A percentile compares a stretch with the other conserved stretches of the same genome.
Evolutionary conservation across 345 rosid genomes (phyloP).

Genomic region (Corymbia maculata): DNA sequence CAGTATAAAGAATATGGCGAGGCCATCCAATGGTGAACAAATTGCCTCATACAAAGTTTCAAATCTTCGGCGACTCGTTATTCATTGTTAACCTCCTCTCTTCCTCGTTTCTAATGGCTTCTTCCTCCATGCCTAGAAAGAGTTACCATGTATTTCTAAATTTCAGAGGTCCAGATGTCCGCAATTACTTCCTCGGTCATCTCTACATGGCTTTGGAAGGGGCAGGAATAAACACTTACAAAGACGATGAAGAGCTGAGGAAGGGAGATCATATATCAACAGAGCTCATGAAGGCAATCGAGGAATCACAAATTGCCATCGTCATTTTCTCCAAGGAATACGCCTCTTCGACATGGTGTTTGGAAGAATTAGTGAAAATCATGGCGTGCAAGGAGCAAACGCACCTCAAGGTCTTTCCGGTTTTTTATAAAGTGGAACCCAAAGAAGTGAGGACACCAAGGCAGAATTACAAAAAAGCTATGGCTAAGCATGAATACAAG

Average conservation of each 20-base stretch:
- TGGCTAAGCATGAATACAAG: not conserved
- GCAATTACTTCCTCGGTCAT: not conserved
- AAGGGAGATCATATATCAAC: not conserved
- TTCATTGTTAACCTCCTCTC: too few relatives aligned
- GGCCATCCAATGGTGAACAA: too few relatives aligned
- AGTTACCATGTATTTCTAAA: not conserved
- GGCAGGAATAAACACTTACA: not conserved
- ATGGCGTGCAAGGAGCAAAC: not conserved
- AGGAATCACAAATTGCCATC: not conserved
- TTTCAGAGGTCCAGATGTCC: not conserved
- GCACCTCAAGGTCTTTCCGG: not conserved
- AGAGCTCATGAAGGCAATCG: not conserved
- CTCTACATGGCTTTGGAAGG: not conserved
- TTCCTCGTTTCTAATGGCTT: not conserved
- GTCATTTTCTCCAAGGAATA: not conserved
- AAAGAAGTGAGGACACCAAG: not conserved
- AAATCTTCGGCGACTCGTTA: too few relatives aligned
- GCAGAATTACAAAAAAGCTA: not conserved
- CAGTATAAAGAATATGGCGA: too few relatives aligned
- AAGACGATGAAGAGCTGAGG: not conserved
- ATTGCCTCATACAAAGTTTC: too few relatives aligned
- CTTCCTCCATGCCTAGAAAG: not conserved
- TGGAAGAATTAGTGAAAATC: not conserved
- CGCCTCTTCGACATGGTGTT: not conserved
- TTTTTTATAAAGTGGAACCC: not conserved